Evolutionary conservation across 306 rosid species (phyloP).

Genomic region (Rosa chinensis): DNA sequence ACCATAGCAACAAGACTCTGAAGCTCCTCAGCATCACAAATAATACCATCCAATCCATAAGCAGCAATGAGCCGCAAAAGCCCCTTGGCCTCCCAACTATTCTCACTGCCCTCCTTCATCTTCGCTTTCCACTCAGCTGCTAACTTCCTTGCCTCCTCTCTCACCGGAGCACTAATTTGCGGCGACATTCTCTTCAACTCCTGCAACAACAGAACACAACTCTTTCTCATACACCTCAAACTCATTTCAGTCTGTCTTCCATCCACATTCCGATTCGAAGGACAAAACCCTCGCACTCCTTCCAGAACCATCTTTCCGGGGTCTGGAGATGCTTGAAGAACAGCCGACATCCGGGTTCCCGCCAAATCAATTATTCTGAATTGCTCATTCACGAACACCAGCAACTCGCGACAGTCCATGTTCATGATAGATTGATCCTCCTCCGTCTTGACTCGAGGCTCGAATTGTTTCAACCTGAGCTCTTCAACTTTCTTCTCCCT

Average conservation of each 20-base stretch:
- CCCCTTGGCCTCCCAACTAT: conserved; percentile 20
- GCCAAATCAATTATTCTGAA: no score
- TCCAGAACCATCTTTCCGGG: conserved; percentile 49
- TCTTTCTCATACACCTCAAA: not conserved
- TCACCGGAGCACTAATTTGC: conserved; percentile 29
- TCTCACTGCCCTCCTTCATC: conserved; percentile 15
- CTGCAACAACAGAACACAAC: conserved; percentile 44
- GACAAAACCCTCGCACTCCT: conserved; percentile 42
- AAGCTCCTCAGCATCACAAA: conserved; percentile 34
- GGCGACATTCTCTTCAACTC: conserved; percentile 39
- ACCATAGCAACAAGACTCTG: conserved; percentile 21
- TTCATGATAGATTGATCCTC: no score
- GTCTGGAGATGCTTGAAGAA: conserved; percentile 34
- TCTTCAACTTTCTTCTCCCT: no score
- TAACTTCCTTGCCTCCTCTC: conserved; percentile 38
- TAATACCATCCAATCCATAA: conserved; percentile 28
- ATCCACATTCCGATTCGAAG: conserved; percentile 18
- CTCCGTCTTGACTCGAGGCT: no score
- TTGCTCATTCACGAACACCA: no score
- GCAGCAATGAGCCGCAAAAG: conserved; percentile 40
- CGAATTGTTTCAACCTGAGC: no score
- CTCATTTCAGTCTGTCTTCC: no score
- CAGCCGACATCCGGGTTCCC: not conserved
- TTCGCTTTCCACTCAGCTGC: conserved; percentile 46
- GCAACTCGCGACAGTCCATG: no score